Evolutionary conservation across 2,329 filamentous ascomycete species (phyloP).

Genomic region (Penicillium sp.): DNA sequence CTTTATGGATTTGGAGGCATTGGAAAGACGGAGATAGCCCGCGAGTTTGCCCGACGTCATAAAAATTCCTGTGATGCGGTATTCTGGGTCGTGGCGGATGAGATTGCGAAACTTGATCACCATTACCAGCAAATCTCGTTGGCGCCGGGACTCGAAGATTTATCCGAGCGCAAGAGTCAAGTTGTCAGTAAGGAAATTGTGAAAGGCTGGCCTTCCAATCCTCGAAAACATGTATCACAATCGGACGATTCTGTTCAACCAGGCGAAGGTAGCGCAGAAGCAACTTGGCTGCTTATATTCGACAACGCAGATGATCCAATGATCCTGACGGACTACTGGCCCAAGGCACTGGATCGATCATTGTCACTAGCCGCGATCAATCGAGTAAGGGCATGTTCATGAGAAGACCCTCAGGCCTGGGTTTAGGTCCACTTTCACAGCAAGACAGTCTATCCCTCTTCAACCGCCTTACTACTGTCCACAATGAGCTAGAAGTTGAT

Average conservation of each 20-base stretch:
- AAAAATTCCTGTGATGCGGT: conserved; percentile 29
- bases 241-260: neutral
- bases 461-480: neutral
- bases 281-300: neutral
- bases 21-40: conserved; percentile 32
- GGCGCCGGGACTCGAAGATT: conserved; percentile 26
- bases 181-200: conserved; percentile 25
- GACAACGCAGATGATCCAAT: neutral
- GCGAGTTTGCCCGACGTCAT: conserved; percentile 23
- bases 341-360: neutral
- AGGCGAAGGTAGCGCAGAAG: neutral
- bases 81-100: conserved; percentile 33
- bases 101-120: conserved; percentile 24
- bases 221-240: neutral
- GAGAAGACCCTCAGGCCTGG: neutral
- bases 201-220: conserved; percentile 23
- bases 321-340: neutral
- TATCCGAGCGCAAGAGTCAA: conserved; percentile 19
- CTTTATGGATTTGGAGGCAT: conserved; percentile 25
- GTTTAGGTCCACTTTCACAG: neutral
- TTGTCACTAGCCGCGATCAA: neutral
- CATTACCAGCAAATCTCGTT: conserved; percentile 24
- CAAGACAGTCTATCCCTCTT: neutral
- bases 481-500: neutral
- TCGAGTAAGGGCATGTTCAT: neutral